Percentiles rank a stretch among this genome's conserved stretches.
phyloP scores from a whole-genome alignment of 2,329 filamentous ascomycete species.

The Pleomassaria siparia region DNA sequence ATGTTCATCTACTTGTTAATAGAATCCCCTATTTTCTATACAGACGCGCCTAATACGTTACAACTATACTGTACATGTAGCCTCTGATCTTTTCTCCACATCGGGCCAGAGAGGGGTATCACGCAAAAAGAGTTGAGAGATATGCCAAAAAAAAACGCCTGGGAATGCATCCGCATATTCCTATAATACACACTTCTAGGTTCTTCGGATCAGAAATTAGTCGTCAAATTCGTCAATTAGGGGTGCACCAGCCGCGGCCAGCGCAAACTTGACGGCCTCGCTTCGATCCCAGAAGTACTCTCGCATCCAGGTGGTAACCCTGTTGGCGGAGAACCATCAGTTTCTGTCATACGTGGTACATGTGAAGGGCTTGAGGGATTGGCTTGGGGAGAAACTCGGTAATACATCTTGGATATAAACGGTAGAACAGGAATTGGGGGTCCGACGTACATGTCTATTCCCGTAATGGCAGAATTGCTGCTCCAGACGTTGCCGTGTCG shows the following conservation, averaged over 20 bases:
- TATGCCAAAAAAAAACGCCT: constrained; percentile 2
- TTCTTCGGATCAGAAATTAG: too few relatives aligned
- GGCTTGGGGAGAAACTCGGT: neutral
- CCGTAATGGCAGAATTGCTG: constrained; percentile 32
- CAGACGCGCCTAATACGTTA: too few relatives aligned
- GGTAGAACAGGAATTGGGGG: neutral
- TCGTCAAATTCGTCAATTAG: constrained; percentile 28
- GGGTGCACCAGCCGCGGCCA: constrained; percentile 32
- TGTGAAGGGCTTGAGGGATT: neutral
- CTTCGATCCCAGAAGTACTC: constrained; percentile 42
- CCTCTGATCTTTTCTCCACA: constrained; percentile 8
- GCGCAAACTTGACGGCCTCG: constrained; percentile 31
- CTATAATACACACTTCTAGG: too few relatives aligned
- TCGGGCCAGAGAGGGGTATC: constrained; percentile 18
- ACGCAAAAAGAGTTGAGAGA: constrained; percentile 15
- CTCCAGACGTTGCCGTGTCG: constrained; percentile 37
- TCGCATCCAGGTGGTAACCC: constrained; percentile 33
- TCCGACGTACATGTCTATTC: constrained; percentile 29
- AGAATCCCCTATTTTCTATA: too few relatives aligned
- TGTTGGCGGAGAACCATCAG: constrained; percentile 1
- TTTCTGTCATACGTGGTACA: neutral
- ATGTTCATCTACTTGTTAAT: too few relatives aligned
- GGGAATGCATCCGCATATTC: neutral
- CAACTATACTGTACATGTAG: neutral
- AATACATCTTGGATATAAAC: too few relatives aligned